phyloP scores from a whole-genome alignment of 176 grass and related monocot genomes.

The Eragrostis curvula region DNA sequence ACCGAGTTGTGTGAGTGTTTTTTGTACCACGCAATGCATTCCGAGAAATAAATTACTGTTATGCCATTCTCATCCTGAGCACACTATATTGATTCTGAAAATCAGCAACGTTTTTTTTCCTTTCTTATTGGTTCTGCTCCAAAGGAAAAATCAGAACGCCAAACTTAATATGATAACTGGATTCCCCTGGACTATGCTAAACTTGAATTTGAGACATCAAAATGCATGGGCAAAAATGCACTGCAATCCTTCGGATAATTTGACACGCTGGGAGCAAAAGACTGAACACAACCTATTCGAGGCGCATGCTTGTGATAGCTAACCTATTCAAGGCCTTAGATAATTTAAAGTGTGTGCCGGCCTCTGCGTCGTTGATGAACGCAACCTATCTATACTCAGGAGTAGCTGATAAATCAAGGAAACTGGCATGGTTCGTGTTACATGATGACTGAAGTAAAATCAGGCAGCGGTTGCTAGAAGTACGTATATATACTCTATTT shows the following conservation, averaged over 20 bases:
- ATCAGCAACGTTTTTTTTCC: not conserved
- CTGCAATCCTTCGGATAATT: not conserved
- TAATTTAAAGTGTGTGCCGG: no score
- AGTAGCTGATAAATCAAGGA: no score
- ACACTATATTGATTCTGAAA: not conserved
- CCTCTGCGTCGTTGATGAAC: not conserved
- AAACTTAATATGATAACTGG: not conserved
- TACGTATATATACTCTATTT: no score
- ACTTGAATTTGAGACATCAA: not conserved
- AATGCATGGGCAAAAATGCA: not conserved
- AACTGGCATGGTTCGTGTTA: no score
- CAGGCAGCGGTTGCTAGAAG: no score
- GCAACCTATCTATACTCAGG: no score
- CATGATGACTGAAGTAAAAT: no score
- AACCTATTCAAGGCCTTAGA: no score
- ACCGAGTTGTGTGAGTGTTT: conserved; percentile 41
- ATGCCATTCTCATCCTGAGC: not conserved
- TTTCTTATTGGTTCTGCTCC: no score
- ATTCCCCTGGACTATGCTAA: not conserved
- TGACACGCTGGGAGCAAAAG: no score
- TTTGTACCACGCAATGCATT: conserved; percentile 47
- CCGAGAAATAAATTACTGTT: not conserved
- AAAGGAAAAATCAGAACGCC: not conserved
- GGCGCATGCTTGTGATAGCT: no score
- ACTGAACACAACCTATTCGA: no score